phyloP scores from a whole-genome alignment of 345 rosid species.

The Eucalyptus leucophloia region DNA sequence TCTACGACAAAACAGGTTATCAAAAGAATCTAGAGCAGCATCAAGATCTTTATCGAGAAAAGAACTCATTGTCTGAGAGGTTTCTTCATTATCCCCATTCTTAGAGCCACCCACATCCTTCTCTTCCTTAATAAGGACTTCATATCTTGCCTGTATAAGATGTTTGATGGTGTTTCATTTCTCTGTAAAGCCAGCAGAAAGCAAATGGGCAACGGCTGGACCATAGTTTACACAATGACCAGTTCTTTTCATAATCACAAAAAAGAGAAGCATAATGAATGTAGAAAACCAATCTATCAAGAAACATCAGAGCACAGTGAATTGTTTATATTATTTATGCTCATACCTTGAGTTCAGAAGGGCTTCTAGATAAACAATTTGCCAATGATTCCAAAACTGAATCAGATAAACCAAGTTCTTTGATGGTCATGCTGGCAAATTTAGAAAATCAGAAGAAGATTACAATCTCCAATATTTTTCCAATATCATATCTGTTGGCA shows the following conservation, averaged over 20 bases:
- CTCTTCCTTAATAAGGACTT: constrained; percentile 55
- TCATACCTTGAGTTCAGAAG: constrained; percentile 76
- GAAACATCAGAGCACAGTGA: neutral
- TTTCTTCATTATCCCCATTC: constrained; percentile 29
- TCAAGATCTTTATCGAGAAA: constrained; percentile 85
- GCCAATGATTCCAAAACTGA: constrained; percentile 58
- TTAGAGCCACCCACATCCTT: constrained; percentile 25
- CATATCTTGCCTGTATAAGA: constrained; percentile 99
- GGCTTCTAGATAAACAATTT: constrained; percentile 55
- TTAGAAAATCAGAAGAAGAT: neutral
- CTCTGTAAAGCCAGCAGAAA: constrained; percentile 78
- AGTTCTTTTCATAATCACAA: constrained; percentile 14
- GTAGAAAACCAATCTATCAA: neutral
- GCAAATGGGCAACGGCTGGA: constrained; percentile 86
- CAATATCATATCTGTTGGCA: neutral
- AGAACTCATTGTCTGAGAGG: constrained; percentile 32
- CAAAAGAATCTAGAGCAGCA: constrained; percentile 97
- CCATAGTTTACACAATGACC: constrained; percentile 65
- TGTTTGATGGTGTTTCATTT: constrained; percentile 93
- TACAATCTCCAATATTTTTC: neutral
- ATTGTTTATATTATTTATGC: neutral
- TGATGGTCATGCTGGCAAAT: constrained; percentile 66
- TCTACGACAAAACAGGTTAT: constrained; percentile 93
- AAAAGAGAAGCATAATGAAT: neutral
- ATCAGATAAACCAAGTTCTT: constrained; percentile 65